phyloP scores from a whole-genome alignment of 495 filamentous ascomycete species.

The Penicillium cosmopolitanum region DNA sequence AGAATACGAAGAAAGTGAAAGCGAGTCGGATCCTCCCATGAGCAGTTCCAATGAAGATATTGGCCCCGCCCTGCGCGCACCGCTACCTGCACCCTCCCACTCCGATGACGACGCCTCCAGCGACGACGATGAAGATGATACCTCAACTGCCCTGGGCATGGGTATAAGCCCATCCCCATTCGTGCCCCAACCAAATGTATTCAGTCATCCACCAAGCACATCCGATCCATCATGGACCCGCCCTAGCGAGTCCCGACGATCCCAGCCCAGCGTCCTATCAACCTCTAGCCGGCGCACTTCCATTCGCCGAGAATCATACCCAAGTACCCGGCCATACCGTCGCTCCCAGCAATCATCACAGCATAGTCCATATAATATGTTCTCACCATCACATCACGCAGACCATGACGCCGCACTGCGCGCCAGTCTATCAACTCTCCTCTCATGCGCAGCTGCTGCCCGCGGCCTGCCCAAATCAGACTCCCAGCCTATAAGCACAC shows the following conservation, averaged over 20 bases:
- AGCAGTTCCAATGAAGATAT: constrained; percentile 84
- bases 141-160: constrained; percentile 77
- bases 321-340: constrained; percentile 34
- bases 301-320: constrained; percentile 42
- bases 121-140: constrained; percentile 73
- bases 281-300: constrained; percentile 43
- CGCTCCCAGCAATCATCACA: constrained; percentile 31
- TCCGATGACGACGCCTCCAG: constrained; percentile 52
- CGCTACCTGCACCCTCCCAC: constrained; percentile 30
- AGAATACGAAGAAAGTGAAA: constrained; percentile 86
- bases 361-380: constrained; percentile 61
- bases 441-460: constrained; percentile 89
- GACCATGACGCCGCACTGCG: constrained; percentile 93
- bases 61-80: constrained; percentile 27
- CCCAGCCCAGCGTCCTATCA: constrained; percentile 42
- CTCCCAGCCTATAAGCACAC: constrained; percentile 26
- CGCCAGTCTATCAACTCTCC: constrained; percentile 89
- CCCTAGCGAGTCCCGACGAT: constrained; percentile 45
- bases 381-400: constrained; percentile 76
- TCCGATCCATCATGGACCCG: constrained; percentile 55
- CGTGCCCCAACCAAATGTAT: constrained; percentile 86
- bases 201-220: constrained; percentile 78
- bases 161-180: constrained; percentile 63
- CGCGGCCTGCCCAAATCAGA: constrained; percentile 74
- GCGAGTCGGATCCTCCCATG: constrained; percentile 80